Evolutionary conservation across 2,329 filamentous ascomycete genomes (phyloP).

Genomic region (Lasiodiplodia hormozganensis): DNA sequence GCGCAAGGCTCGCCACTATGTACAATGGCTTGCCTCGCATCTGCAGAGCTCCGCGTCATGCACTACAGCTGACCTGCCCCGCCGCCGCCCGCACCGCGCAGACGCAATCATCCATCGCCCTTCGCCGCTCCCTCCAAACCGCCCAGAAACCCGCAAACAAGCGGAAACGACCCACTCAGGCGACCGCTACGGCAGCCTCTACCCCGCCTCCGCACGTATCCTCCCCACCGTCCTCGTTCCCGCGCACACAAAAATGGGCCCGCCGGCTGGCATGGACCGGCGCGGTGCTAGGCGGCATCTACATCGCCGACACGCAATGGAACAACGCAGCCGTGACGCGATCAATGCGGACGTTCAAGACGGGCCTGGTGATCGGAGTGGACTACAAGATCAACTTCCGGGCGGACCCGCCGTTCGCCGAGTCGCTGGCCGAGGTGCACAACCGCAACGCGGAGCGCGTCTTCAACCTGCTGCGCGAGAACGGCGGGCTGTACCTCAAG

Average conservation of each 20-base stretch:
- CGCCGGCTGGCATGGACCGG: constrained; percentile 73
- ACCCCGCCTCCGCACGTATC: constrained; percentile 46
- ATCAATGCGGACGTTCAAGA: constrained; percentile 80
- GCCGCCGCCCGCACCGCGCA: constrained; percentile 33
- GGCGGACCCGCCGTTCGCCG: constrained; percentile 74
- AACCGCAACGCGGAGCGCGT: constrained; percentile 81
- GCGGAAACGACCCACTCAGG: neutral
- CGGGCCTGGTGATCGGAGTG: constrained; percentile 78
- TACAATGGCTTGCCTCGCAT: constrained; percentile 47
- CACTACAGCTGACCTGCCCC: constrained; percentile 31
- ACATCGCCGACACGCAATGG: constrained; percentile 73
- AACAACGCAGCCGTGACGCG: constrained; percentile 82
- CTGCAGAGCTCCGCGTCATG: constrained; percentile 38
- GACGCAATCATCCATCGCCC: constrained; percentile 32
- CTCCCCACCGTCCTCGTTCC: neutral
- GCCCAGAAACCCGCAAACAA: constrained; percentile 44
- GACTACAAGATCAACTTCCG: constrained; percentile 99
- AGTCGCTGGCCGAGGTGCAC: constrained; percentile 79
- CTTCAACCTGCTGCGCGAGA: constrained; percentile 79
- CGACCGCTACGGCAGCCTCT: constrained; percentile 62
- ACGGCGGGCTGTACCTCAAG: constrained; percentile 95
- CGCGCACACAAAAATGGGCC: constrained; percentile 75
- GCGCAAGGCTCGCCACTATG: constrained; percentile 40
- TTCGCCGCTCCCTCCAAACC: constrained; percentile 41
- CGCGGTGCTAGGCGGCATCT: constrained; percentile 66